Conservation (phyloP, 345 rosid genomes). For the Eucalyptus cloeziana region DNA sequence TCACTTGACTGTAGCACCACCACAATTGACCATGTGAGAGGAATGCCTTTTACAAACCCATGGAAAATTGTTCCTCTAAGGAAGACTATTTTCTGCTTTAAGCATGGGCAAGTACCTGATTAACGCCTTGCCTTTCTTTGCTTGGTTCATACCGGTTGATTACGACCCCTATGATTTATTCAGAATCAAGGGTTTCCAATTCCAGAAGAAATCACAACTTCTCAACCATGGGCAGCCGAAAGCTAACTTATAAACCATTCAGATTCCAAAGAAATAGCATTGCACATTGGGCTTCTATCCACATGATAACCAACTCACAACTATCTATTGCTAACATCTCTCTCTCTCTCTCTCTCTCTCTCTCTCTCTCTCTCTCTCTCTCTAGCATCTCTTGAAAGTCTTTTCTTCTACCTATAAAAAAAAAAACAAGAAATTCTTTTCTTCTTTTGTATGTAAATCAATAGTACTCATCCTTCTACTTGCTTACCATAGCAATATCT, state of each 20-base stretch:
- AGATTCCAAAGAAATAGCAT: constrained; percentile 1
- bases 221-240: constrained; percentile 16
- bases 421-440: not conserved
- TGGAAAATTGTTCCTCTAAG: not conserved
- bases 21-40: not conserved
- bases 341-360: not conserved
- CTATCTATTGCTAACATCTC: not conserved
- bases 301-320: not conserved
- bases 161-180: not conserved
- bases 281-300: not conserved
- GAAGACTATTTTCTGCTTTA: not conserved
- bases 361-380: not conserved
- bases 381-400: not conserved
- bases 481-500: not conserved
- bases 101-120: not conserved
- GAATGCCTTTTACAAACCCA: not conserved
- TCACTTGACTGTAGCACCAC: not conserved
- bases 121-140: not conserved
- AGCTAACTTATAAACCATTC: constrained; percentile 9
- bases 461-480: not conserved
- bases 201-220: constrained; percentile 11
- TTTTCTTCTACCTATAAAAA: not conserved
- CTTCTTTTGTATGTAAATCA: not conserved
- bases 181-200: not conserved
- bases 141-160: not conserved